These are phyloP conservation scores for Pseudogymnoascus sp. DNA, from an alignment of 2,329 filamentous ascomycete species.

Conservation along the genomic window DNA sequence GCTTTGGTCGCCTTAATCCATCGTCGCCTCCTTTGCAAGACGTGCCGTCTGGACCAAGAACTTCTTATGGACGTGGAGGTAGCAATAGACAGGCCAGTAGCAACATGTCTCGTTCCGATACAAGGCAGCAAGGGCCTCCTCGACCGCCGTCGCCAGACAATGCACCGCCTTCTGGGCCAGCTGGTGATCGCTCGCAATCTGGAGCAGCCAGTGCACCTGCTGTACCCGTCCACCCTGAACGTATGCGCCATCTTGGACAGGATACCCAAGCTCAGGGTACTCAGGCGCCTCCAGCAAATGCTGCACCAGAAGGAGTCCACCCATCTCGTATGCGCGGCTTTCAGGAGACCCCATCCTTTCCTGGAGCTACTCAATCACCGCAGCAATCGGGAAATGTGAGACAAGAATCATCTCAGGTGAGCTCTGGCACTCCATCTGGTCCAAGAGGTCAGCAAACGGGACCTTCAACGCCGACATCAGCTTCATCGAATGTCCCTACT, in stretches of 20 bases:
- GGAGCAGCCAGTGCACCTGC: slow-evolving; percentile 20
- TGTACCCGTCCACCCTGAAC: slow-evolving; percentile 41
- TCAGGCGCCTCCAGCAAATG: slow-evolving; percentile 26
- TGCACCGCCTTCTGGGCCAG: slow-evolving; percentile 28
- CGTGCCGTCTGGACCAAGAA: slow-evolving; percentile 48
- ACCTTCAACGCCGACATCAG: slow-evolving; percentile 20
- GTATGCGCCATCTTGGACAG: slow-evolving; percentile 39
- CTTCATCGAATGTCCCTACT: slow-evolving; percentile 25
- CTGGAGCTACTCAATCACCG: slow-evolving; percentile 24
- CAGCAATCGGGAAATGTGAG: not conserved
- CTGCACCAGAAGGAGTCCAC: slow-evolving; percentile 21
- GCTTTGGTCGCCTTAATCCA: slow-evolving; percentile 53
- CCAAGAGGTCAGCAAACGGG: slow-evolving; percentile 25
- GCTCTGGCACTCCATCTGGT: slow-evolving; percentile 24
- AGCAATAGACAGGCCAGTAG: slow-evolving; percentile 30
- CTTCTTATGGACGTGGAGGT: slow-evolving; percentile 37
- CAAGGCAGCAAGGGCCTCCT: slow-evolving; percentile 11
- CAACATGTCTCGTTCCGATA: slow-evolving; percentile 34
- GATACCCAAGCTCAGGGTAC: slow-evolving; percentile 26
- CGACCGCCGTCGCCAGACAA: slow-evolving; percentile 27
- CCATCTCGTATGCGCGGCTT: slow-evolving; percentile 22
- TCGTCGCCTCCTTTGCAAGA: slow-evolving; percentile 36
- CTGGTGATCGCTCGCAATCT: slow-evolving; percentile 19
- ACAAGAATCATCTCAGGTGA: slow-evolving; percentile 20
- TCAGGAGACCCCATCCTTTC: slow-evolving; percentile 20